Evolutionary conservation across 805 yeast species (phyloP).

Genomic region (Starmerella apicola): DNA sequence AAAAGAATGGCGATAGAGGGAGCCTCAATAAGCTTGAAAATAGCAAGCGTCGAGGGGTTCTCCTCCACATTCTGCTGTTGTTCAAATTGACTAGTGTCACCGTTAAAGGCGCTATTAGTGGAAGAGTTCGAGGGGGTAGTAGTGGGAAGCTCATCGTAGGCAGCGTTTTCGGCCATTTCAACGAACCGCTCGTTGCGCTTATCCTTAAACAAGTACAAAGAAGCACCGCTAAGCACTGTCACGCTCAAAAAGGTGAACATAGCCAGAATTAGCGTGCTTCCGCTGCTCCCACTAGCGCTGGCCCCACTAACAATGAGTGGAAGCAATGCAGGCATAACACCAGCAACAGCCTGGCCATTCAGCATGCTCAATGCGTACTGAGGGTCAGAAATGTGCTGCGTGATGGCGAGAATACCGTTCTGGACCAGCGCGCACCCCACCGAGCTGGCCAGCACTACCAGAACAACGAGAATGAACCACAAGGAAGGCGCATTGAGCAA

Average conservation of each 20-base stretch:
- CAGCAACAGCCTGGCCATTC: slow-evolving; percentile 93
- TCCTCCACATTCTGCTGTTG: background rate
- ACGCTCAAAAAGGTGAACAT: slow-evolving; percentile 27
- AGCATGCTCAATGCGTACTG: slow-evolving; percentile 46
- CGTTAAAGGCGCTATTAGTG: background rate
- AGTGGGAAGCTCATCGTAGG: slow-evolving; percentile 1
- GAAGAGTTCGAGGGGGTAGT: background rate
- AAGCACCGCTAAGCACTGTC: slow-evolving; percentile 9
- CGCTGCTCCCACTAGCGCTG: slow-evolving; percentile 39
- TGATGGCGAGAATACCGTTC: slow-evolving; percentile 81
- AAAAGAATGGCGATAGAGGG: slow-evolving; percentile 60
- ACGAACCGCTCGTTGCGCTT: slow-evolving; percentile 10
- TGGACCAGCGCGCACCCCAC: slow-evolving; percentile 74
- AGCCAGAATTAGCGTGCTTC: slow-evolving; percentile 35
- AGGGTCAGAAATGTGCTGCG: slow-evolving; percentile 36
- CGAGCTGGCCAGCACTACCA: slow-evolving; percentile 60
- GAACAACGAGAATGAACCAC: slow-evolving; percentile 30
- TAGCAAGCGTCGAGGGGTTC: background rate
- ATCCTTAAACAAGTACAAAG: slow-evolving; percentile 9
- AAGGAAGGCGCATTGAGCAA: background rate
- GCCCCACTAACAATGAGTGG: slow-evolving; percentile 42
- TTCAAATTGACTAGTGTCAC: background rate
- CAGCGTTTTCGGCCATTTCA: slow-evolving; percentile 11
- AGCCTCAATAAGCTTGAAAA: slow-evolving; percentile 32
- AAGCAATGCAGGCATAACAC: slow-evolving; percentile 75